Base-by-base conservation (phyloP, 306 rosid species). In the Trifolium repens region DNA sequence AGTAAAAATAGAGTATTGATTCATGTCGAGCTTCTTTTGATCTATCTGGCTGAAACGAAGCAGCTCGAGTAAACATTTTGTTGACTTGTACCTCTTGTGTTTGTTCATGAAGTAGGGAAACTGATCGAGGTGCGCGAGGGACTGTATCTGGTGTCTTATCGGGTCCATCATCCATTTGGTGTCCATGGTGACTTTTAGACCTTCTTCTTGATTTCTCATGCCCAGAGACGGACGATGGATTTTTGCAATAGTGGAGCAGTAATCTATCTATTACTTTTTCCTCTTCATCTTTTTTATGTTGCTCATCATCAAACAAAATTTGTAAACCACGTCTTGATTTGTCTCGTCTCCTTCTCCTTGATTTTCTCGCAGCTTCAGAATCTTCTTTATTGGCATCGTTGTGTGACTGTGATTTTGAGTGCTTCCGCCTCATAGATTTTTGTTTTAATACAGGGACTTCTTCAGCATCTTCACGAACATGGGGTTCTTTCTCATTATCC, bases 201-300 rank as follows among this genome's bases (percentile, higher is more conserved):
- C 84, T 89, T 65, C 93, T 79, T 82, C 86, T 90, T 58, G 83
- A 54, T 78, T 83, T 87, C 78, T 80, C 96, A 22, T 93, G 87
- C 63, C 83, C 87, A 19, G 71, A 47, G 27, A 75, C 58, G 15
- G 92, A 75, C 42, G 96, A 85, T 53, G 59, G 59, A 69, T 92
- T 94, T 75, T 82, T 92, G 79, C 99, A 89, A 74, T 92, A 92
- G 73, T 94, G 96, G 44, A 94, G 84, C 73, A 94, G 87, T 78
- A 94, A 82, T 66, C 85, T 89, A 72, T 94, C 99, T 62, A 94
- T 90, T 80, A 88, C 81, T 84, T 87, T 87, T 83, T 94, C 97
- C 78, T 92, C 99, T 68, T 86, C 97, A 54, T 91, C 92, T 27
- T 73, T 84, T 50, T 76, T 81, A 26, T 77, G 82, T 61, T 67